Percentiles rank a stretch among this genome's conserved stretches.
phyloP scores from a whole-genome alignment of 352 stramenopile species.

The Pythium utonaiense region DNA sequence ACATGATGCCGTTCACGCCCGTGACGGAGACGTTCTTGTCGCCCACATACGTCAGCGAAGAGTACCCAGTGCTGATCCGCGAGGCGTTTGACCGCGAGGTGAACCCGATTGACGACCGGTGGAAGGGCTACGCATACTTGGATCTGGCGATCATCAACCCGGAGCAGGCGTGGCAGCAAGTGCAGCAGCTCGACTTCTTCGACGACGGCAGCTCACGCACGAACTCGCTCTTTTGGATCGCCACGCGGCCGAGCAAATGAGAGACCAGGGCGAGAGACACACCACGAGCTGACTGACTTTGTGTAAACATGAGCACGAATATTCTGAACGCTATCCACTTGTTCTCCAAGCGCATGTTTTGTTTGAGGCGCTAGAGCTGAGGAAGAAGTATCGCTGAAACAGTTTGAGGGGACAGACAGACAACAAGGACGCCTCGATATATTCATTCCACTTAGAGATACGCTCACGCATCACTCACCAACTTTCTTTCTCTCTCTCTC shows the following conservation, averaged over 20 bases:
- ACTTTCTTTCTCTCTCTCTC: too few species aligned
- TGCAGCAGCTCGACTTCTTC: conserved; percentile 71
- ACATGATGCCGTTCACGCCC: conserved; percentile 91
- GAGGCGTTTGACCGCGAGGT: conserved; percentile 57
- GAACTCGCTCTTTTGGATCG: conserved; percentile 90
- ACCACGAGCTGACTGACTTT: too few species aligned
- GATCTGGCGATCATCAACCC: conserved; percentile 83
- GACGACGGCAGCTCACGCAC: conserved; percentile 86
- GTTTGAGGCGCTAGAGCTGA: too few species aligned
- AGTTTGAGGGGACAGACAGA: too few species aligned
- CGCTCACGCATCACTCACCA: too few species aligned
- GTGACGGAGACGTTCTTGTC: conserved; percentile 75
- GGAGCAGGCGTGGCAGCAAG: conserved; percentile 53
- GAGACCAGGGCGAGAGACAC: too few species aligned
- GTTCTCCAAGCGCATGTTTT: too few species aligned
- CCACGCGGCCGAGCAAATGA: conserved; percentile 42
- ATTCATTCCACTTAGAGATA: too few species aligned
- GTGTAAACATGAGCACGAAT: too few species aligned
- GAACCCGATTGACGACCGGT: conserved; percentile 71
- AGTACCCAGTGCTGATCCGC: conserved; percentile 75
- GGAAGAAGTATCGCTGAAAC: too few species aligned
- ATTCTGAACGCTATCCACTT: too few species aligned
- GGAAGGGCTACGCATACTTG: conserved; percentile 83
- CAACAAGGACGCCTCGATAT: too few species aligned
- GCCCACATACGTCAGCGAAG: conserved; percentile 63